Percentiles rank a stretch among this genome's conserved stretches.
Evolutionary conservation across 2,329 filamentous ascomycete genomes (phyloP).

Genomic region (Pseudomassariella vexata): DNA sequence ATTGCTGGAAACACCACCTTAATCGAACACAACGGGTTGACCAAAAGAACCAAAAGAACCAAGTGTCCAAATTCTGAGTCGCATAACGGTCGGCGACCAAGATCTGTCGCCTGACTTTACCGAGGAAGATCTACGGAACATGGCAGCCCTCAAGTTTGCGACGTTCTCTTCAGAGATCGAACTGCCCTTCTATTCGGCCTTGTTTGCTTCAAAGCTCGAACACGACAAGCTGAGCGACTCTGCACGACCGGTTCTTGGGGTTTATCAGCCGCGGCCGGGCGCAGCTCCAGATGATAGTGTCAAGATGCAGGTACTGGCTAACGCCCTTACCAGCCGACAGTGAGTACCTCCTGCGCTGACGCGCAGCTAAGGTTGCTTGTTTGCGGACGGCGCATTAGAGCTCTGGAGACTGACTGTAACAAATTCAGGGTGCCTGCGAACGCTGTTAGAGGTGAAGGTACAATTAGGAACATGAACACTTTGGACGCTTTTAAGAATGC

Average conservation of each 20-base stretch:
- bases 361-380: too few species aligned
- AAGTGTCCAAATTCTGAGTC: too few species aligned
- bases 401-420: too few species aligned
- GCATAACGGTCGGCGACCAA: too few species aligned
- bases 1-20: too few species aligned
- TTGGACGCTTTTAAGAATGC: slow-evolving; percentile 85
- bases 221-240: slow-evolving; percentile 96
- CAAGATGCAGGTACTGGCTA: slow-evolving; percentile 85
- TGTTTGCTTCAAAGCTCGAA: slow-evolving; percentile 90
- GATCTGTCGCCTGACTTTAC: too few species aligned
- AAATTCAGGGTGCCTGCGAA: slow-evolving; percentile 62
- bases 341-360: slow-evolving; percentile 40
- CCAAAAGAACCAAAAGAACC: too few species aligned
- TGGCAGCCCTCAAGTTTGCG: slow-evolving; percentile 62
- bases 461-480: slow-evolving; percentile 94
- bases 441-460: slow-evolving; percentile 80
- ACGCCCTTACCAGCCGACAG: slow-evolving; percentile 78
- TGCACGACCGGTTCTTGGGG: slow-evolving; percentile 74
- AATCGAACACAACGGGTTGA: too few species aligned
- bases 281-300: slow-evolving; percentile 71
- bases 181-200: slow-evolving; percentile 85
- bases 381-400: too few species aligned
- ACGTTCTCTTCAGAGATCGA: slow-evolving; percentile 93
- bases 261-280: slow-evolving; percentile 76
- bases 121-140: too few species aligned